Base-by-base conservation (phyloP, 768 basidiomycete species). In the Pholiota molesta region DNA sequence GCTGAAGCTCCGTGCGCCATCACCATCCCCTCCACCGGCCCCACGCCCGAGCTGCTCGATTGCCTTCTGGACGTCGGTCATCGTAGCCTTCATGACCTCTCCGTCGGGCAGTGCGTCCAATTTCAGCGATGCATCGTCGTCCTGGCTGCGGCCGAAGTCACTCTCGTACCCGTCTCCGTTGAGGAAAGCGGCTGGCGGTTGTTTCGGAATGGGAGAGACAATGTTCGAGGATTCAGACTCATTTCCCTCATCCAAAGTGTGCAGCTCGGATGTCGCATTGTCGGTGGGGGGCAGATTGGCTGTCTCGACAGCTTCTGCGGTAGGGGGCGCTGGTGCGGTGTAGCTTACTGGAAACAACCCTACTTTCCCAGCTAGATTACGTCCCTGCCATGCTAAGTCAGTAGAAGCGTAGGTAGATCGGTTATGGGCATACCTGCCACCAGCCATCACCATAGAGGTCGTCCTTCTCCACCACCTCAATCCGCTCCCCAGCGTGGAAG, bases 381-480 rank as follows among this genome's bases (percentile, higher is more conserved):
- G 88, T 16, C 96, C 95, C 93, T 95, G 66, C 53, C 42, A 57
- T 21, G n/a, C 35, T n/a, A 59, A 14, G 47, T 55, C 19, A 57
- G 51, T 19, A 26, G 42, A 28, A 42, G 28, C 23, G 13, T 40
- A 35, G 35, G 16, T 29, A 33, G n/a, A 40, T 28, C 35, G 47
- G 44, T 54, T 33, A 59, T 55, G 44, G 63, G 70, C 80, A 61
- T 65, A 81, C 82, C 72, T 82, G 78, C 94, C 94, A 99, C 97
- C 97, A 99, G 17, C 97, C 97, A 74, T 99, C 97, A 19, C 86
- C 86, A 72, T 92, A 99, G 60, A 86, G 76, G 66, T 99, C 97
- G 71, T 99, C 97, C 77, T 87, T 93, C 79, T 99, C 97, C 44
- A 98, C 60, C 29, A 99, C 87, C 70, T 93, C 89, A 67, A 99